Percentiles rank a stretch among this genome's conserved stretches.
Conservation (phyloP, 495 filamentous ascomycete species). For the Poronia punctata region DNA sequence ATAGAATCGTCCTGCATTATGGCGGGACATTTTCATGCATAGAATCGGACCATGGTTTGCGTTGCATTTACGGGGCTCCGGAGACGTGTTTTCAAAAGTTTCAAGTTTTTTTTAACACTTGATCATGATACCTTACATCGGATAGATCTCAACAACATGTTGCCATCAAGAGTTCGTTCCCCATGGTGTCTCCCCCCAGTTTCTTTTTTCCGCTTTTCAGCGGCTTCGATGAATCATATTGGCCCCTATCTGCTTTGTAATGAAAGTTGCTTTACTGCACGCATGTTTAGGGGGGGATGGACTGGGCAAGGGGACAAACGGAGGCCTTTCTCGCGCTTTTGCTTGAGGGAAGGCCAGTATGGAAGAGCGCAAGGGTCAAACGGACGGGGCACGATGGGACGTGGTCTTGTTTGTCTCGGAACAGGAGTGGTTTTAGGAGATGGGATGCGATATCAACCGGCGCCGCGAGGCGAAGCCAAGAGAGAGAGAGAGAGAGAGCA, state of each 20-base stretch:
- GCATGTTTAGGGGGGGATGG: not conserved
- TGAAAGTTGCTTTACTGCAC: conserved; percentile 2
- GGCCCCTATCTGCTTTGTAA: not conserved
- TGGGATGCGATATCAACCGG: too few relatives aligned
- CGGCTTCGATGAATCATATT: conserved; percentile 1
- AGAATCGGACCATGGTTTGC: conserved; percentile 28
- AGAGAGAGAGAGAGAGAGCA: too few relatives aligned
- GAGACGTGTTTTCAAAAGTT: conserved; percentile 42
- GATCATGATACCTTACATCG: conserved; percentile 37
- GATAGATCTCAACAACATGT: conserved; percentile 22
- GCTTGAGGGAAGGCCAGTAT: too few relatives aligned
- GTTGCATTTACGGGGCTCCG: conserved; percentile 41
- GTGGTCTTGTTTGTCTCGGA: too few relatives aligned
- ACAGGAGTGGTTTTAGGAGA: too few relatives aligned
- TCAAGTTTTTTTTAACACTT: conserved; percentile 19
- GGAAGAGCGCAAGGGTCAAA: too few relatives aligned
- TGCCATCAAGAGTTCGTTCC: conserved; percentile 18
- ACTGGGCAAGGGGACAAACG: too few relatives aligned
- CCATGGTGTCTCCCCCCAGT: conserved; percentile 12
- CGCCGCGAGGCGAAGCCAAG: too few relatives aligned
- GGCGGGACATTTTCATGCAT: conserved; percentile 27
- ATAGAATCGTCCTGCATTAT: conserved; percentile 28
- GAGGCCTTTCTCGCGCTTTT: too few relatives aligned
- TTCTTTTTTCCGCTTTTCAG: conserved; percentile 14
- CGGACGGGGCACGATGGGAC: too few relatives aligned